Base-by-base conservation (phyloP, 2,329 filamentous ascomycete species). In the Ophiostoma angusticollis region DNA sequence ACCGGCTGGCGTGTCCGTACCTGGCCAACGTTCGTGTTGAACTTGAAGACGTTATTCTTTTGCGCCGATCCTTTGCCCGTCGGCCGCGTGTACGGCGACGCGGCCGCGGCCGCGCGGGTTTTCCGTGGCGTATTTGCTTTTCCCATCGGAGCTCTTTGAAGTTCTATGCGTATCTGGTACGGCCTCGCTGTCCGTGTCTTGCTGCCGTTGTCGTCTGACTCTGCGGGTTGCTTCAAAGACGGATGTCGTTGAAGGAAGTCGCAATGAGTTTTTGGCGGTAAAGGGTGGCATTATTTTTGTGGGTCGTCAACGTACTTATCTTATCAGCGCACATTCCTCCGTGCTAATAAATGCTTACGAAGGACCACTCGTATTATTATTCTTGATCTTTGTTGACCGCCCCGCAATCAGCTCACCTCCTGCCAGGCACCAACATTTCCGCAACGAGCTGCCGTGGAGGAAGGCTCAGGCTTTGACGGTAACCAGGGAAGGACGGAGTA, bases 21-120 rank as follows among this genome's bases (percentile, higher is more conserved):
- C 45, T 74, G 69, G 51, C 89, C 86, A 49, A 91, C 74, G 58
- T 89, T 68, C 51, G 82, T 91, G 67, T 93, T 94, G 76, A 95
- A 93, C 59, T 93, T 93, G 74, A 96, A 96, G 60, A 95, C 84
- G 52, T 84, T 87, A 64, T 93, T 86, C 54, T 66, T 66, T 42
- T 56, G 53, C 9, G 57, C 50, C 44, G 55, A 39, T 5, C 42
- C 47, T 19, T 47, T 33, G 32, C 45, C 31, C 43, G 41, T 37
- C 12, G 45, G 44, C 9, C 55, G 55, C 23, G 58, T 50, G 45
- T 59, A 59, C 13, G 63, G 63, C 33, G 53, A 49, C 17, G 54
- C 51, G 16, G 49, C 51, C 37, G 54, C 50, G 21, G 38, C 39
- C 43, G 50, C 46, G 35, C 50, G 53, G 18, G 51, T 52, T 49